Conservation (phyloP, 2,329 filamentous ascomycete species). For the Malbranchea cinnamomea region DNA sequence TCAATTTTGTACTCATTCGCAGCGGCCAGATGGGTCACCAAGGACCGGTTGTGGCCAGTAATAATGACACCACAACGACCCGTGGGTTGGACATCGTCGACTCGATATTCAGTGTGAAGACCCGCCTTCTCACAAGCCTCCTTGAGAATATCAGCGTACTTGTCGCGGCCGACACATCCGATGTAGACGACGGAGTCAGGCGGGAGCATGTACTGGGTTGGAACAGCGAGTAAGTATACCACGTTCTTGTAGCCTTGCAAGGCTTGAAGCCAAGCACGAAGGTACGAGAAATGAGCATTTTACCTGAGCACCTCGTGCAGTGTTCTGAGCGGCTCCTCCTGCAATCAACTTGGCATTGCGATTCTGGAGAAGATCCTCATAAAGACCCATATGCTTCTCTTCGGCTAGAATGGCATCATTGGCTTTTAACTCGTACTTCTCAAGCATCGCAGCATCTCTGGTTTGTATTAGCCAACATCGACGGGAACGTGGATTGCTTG, state of each 20-base stretch:
- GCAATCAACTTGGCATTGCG: slow-evolving; percentile 88
- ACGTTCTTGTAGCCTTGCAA: neutral
- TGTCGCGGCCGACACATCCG: slow-evolving; percentile 87
- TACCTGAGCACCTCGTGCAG: slow-evolving; percentile 77
- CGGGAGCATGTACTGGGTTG: slow-evolving; percentile 66
- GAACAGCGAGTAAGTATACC: neutral
- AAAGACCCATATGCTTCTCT: slow-evolving; percentile 75
- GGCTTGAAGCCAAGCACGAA: neutral
- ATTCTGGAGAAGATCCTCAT: slow-evolving; percentile 86
- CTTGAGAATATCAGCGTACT: slow-evolving; percentile 78
- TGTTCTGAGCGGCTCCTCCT: slow-evolving; percentile 94
- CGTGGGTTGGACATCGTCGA: slow-evolving; percentile 70
- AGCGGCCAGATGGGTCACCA: slow-evolving; percentile 89
- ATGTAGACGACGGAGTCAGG: slow-evolving; percentile 84
- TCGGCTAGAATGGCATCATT: slow-evolving; percentile 97
- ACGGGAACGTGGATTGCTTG: slow-evolving; percentile 2
- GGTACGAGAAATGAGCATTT: slow-evolving; percentile 5
- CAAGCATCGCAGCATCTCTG: slow-evolving; percentile 68
- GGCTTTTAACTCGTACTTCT: slow-evolving; percentile 86
- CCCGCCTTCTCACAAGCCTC: slow-evolving; percentile 78
- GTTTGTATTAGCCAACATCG: slow-evolving; percentile 18
- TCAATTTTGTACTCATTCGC: slow-evolving; percentile 95
- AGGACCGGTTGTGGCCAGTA: slow-evolving; percentile 85
- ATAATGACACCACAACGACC: slow-evolving; percentile 94
- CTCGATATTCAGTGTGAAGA: slow-evolving; percentile 85